Conservation (phyloP, 1,284 basidiomycete genomes). For the Papiliotrema nemorosa region DNA sequence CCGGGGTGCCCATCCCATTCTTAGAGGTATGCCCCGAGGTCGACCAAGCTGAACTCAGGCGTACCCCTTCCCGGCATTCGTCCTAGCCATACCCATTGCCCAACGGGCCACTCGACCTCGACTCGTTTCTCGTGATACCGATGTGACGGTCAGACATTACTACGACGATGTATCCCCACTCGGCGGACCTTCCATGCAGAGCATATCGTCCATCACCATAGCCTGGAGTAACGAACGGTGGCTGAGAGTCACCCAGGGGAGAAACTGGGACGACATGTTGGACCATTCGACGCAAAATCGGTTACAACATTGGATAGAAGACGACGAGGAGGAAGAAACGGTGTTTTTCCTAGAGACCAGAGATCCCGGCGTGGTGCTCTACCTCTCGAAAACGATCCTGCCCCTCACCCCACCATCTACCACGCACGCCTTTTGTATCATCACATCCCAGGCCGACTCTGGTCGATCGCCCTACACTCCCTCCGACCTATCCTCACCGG, state of each 20-base stretch:
- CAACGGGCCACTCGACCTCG: conserved; percentile 12
- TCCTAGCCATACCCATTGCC: conserved; percentile 17
- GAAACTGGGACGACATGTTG: conserved; percentile 20
- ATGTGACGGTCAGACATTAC: conserved; percentile 24
- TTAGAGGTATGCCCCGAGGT: conserved; percentile 27
- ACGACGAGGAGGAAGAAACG: conserved; percentile 10
- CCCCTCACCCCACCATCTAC: conserved; percentile 24
- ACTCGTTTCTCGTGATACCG: conserved; percentile 30
- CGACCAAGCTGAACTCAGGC: conserved; percentile 14
- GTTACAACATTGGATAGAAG: conserved; percentile 31
- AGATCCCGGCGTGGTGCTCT: conserved; percentile 9
- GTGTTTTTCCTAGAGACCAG: conserved; percentile 13
- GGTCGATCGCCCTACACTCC: background rate
- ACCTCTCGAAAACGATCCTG: conserved; percentile 21
- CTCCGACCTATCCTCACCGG: background rate
- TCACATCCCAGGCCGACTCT: conserved; percentile 20
- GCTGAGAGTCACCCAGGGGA: conserved; percentile 19
- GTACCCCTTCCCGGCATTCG: conserved; percentile 35
- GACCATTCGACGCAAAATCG: conserved; percentile 11
- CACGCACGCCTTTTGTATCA: conserved; percentile 23
- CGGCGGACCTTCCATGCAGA: conserved; percentile 6
- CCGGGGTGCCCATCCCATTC: conserved; percentile 23
- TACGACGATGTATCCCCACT: conserved; percentile 25
- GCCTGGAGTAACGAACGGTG: conserved; percentile 32
- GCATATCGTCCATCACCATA: conserved; percentile 3